These are phyloP conservation scores for Purpureocillium lavendulum DNA, from an alignment of 2,329 filamentous ascomycete species.

Conservation along the genomic window DNA sequence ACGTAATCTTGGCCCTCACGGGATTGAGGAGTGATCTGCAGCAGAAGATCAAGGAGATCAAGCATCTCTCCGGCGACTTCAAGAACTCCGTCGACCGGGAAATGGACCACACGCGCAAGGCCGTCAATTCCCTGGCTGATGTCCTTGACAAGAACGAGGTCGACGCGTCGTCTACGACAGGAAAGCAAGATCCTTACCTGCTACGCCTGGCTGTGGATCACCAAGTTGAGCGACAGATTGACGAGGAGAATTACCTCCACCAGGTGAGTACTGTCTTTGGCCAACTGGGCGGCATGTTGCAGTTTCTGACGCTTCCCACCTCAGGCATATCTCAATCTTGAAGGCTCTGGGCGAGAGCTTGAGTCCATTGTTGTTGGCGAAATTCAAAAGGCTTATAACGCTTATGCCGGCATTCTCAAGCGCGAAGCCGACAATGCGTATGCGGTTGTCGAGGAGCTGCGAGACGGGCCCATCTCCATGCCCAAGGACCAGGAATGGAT, in stretches of 20 bases:
- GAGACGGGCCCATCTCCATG: slow-evolving; percentile 81
- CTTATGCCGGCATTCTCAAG: slow-evolving; percentile 84
- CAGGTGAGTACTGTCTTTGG: slow-evolving; percentile 47
- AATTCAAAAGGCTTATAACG: slow-evolving; percentile 96
- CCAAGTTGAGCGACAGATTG: slow-evolving; percentile 84
- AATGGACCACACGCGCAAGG: slow-evolving; percentile 74
- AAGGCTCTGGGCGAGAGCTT: slow-evolving; percentile 87
- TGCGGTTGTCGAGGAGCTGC: slow-evolving; percentile 69
- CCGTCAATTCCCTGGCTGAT: slow-evolving; percentile 75
- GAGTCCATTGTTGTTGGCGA: slow-evolving; percentile 96
- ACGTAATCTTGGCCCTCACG: slow-evolving; percentile 81
- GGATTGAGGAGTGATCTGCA: slow-evolving; percentile 81
- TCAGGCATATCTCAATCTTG: slow-evolving; percentile 87
- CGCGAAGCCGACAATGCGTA: slow-evolving; percentile 81
- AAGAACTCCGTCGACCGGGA: slow-evolving; percentile 96
- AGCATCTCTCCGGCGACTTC: slow-evolving; percentile 85
- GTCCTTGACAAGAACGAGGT: slow-evolving; percentile 70
- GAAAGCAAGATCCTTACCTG: slow-evolving; percentile 89
- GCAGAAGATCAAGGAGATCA: slow-evolving; percentile 98
- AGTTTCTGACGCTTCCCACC: not conserved
- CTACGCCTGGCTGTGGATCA: slow-evolving; percentile 78
- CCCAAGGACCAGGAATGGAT: slow-evolving; percentile 90
- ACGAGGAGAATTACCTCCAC: slow-evolving; percentile 96
- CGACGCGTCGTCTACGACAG: slow-evolving; percentile 63
- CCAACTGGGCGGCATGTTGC: too few species aligned